Base-by-base conservation (phyloP, 2,329 filamentous ascomycete species). In the Exophiala dermatitidis region DNA sequence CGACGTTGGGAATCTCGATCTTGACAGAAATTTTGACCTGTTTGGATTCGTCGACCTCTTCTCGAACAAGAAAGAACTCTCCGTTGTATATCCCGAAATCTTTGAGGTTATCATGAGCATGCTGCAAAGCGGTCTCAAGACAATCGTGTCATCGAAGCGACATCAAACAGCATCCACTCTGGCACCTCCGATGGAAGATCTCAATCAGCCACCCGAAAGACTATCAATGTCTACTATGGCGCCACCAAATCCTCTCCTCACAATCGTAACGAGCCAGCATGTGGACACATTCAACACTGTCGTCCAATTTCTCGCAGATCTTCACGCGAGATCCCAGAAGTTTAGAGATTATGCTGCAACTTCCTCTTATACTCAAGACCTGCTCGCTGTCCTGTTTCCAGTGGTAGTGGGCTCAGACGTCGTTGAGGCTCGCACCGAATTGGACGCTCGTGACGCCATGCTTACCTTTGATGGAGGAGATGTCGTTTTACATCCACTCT, bases 401-500 rank as follows among this genome's bases (percentile, higher is more conserved):
- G 82, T 93, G 12, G 80, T 96, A 46, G 90, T 95, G 29, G 91
- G 88, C 62, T 84, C 88, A 8, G 89, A 96, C 69, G 79, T 84
- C 26, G 84, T 96, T 37, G 85, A 81, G 50, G 84, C 93, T 0
- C 87, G 93, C 63, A 87, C 84, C 0, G 93, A 98, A 68, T 72
- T 97, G n/a, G 83, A 89, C 62, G 90, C 89, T 10, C 80, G 86
- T 62, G 85, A 90, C 60, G 87, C 87, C 7, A 80, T 82, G 1
- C 77, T 95, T 53, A 91, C 83, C 0, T 95, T 95, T 61, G 88
- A 93, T 61, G 89, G 89, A 1, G 83, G 85, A 42, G 88, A 91
- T 68, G 85, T 95, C 1, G 85, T 90, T 28, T 86, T 94, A 56
- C 82, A 87, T 9, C 88, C 88, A 0, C 77, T 88, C 3, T 83